Conservation (phyloP, 495 filamentous ascomycete species). For the Aspergillus taichungensis region DNA sequence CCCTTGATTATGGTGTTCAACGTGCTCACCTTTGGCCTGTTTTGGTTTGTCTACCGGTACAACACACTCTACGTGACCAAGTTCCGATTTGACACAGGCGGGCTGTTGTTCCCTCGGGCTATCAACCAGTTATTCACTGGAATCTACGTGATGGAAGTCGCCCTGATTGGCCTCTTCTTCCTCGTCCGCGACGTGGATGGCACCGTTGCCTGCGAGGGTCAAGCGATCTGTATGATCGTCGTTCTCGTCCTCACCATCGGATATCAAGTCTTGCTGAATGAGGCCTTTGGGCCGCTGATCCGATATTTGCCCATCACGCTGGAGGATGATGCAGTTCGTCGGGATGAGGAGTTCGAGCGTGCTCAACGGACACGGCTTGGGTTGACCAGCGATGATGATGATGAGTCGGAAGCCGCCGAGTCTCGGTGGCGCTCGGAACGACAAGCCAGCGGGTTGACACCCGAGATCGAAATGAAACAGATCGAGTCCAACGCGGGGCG, state of each 20-base stretch:
- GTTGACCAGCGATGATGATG: constrained; percentile 32
- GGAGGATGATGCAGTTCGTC: constrained; percentile 84
- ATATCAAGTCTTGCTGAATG: constrained; percentile 75
- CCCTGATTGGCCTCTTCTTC: constrained; percentile 86
- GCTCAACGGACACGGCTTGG: constrained; percentile 57
- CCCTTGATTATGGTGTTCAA: constrained; percentile 91
- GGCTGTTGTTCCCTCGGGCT: constrained; percentile 82
- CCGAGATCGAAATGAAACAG: constrained; percentile 54
- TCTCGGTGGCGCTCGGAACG: constrained; percentile 29
- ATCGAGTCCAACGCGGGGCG: constrained; percentile 30
- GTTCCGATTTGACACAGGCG: constrained; percentile 85
- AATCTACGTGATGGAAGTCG: constrained; percentile 90
- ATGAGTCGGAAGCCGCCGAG: constrained; percentile 30
- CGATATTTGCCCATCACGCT: constrained; percentile 89
- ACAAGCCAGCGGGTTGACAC: constrained; percentile 28
- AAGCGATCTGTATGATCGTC: constrained; percentile 86
- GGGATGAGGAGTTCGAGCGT: constrained; percentile 79
- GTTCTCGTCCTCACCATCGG: constrained; percentile 59
- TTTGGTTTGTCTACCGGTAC: constrained; percentile 95
- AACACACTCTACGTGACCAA: constrained; percentile 94
- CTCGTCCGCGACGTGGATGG: constrained; percentile 57
- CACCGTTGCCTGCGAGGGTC: constrained; percentile 57
- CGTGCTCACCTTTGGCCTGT: constrained; percentile 83
- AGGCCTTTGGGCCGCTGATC: constrained; percentile 79
- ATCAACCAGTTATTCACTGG: constrained; percentile 96